Evolutionary conservation across 768 basidiomycete species (phyloP).

Genomic region (Mycena maculata): DNA sequence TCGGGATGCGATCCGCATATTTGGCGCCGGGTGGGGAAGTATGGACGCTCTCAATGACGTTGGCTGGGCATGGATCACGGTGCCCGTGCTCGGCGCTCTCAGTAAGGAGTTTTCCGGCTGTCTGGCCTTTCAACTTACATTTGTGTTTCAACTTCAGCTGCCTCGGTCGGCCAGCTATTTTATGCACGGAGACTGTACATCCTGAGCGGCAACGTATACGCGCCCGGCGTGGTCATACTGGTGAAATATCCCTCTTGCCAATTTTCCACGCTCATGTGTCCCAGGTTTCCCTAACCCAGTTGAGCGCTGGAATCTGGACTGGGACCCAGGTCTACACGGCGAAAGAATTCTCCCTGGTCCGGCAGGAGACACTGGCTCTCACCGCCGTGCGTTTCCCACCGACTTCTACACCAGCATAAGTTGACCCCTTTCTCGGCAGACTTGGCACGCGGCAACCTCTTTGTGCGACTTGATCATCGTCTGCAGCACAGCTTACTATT

Average conservation of each 20-base stretch:
- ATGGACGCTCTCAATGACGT: conserved; percentile 23
- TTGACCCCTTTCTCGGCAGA: neutral
- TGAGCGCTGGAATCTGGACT: conserved; percentile 11
- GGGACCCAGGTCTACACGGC: conserved; percentile 6
- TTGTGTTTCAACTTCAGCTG: conserved; percentile 10
- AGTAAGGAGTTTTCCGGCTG: conserved; percentile 12
- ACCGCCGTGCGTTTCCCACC: neutral
- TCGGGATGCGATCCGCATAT: conserved; percentile 32
- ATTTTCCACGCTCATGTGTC: neutral
- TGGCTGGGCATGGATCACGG: conserved; percentile 33
- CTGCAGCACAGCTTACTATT: neutral
- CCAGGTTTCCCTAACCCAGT: conserved; percentile 1
- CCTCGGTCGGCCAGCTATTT: conserved; percentile 36
- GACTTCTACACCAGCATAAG: neutral
- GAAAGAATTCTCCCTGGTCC: conserved; percentile 6
- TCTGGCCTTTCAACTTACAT: neutral
- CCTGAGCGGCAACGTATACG: neutral
- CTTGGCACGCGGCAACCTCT: conserved; percentile 21
- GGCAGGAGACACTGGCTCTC: neutral
- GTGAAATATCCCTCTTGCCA: neutral
- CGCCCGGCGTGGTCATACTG: neutral
- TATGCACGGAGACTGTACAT: conserved; percentile 38
- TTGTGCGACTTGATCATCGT: conserved; percentile 18
- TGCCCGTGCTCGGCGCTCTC: conserved; percentile 27
- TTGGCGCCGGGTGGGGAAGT: conserved; percentile 35